Percentiles rank a stretch among this genome's conserved stretches.
These are phyloP conservation scores for Eucalyptus leucophloia DNA, from an alignment of 345 rosid genomes.

Conservation along the genomic window DNA sequence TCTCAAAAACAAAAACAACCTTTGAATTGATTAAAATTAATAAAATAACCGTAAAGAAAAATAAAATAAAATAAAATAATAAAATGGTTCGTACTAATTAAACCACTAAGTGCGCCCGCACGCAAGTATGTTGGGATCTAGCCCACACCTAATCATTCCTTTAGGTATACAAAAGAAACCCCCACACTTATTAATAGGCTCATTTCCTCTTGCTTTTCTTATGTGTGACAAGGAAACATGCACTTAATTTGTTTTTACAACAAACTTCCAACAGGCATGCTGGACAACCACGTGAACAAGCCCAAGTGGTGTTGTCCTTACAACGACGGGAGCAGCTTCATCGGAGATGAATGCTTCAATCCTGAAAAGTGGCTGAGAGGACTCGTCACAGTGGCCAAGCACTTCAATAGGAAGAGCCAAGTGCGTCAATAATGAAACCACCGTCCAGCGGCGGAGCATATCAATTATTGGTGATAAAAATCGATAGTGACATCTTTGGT, in stretches of 20 bases:
- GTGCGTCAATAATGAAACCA: background rate
- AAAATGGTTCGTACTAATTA: no score
- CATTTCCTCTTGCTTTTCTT: no score
- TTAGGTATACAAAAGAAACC: accelerated
- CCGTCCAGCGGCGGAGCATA: background rate
- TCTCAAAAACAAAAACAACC: no score
- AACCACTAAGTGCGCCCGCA: accelerated
- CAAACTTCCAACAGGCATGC: background rate
- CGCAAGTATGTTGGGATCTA: no score
- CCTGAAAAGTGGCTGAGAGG: slow-evolving; percentile 27
- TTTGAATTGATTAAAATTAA: no score
- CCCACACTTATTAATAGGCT: no score
- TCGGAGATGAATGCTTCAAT: slow-evolving; percentile 16
- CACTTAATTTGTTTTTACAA: no score
- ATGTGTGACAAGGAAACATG: no score
- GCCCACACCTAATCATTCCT: no score
- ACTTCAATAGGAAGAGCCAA: background rate
- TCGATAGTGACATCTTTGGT: background rate
- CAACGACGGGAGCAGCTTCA: slow-evolving; percentile 32
- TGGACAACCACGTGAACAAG: slow-evolving; percentile 31
- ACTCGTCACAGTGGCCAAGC: background rate
- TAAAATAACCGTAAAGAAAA: no score
- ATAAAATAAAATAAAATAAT: no score
- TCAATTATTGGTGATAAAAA: background rate
- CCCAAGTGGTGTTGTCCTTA: slow-evolving; percentile 31